phyloP scores from a whole-genome alignment of 177 flowering plant genomes.

The Vitis hybrid region DNA sequence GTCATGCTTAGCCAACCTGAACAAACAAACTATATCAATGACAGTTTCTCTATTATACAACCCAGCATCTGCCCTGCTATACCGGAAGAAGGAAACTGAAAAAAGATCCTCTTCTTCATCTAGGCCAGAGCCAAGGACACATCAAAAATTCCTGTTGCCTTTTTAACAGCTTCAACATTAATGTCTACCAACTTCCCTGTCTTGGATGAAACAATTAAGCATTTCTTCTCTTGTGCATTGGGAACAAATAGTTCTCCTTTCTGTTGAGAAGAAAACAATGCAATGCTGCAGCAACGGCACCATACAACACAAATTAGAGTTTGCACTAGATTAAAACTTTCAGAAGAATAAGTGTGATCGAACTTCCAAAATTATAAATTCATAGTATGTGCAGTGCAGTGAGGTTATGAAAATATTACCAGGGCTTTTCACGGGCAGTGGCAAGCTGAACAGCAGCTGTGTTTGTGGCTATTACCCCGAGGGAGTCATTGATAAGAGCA shows the following conservation, averaged over 20 bases:
- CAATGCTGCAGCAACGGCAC: slow-evolving; percentile 51
- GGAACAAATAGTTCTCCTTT: slow-evolving; percentile 75
- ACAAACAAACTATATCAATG: no score
- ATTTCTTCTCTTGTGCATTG: slow-evolving; percentile 66
- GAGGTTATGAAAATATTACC: slow-evolving; percentile 32
- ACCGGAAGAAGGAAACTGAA: no score
- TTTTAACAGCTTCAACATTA: slow-evolving; percentile 59
- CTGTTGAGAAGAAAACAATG: slow-evolving; percentile 63
- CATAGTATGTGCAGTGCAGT: no score
- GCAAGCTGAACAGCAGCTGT: slow-evolving; percentile 92
- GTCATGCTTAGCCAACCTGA: no score
- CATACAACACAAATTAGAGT: background rate
- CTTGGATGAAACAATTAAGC: slow-evolving; percentile 56
- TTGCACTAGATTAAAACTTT: no score
- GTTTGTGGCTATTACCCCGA: slow-evolving; percentile 83
- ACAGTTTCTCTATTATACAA: no score
- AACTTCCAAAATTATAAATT: no score
- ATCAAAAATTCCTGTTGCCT: slow-evolving; percentile 49
- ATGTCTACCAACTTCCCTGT: slow-evolving; percentile 73
- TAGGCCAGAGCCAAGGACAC: slow-evolving; percentile 55
- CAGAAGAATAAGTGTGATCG: no score
- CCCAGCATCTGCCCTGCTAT: no score
- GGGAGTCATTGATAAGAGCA: slow-evolving; percentile 83
- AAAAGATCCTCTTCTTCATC: slow-evolving; percentile 6
- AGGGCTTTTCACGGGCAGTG: slow-evolving; percentile 75